phyloP scores from a whole-genome alignment of 768 basidiomycete species.

The Strobilomyces dryophilus region DNA sequence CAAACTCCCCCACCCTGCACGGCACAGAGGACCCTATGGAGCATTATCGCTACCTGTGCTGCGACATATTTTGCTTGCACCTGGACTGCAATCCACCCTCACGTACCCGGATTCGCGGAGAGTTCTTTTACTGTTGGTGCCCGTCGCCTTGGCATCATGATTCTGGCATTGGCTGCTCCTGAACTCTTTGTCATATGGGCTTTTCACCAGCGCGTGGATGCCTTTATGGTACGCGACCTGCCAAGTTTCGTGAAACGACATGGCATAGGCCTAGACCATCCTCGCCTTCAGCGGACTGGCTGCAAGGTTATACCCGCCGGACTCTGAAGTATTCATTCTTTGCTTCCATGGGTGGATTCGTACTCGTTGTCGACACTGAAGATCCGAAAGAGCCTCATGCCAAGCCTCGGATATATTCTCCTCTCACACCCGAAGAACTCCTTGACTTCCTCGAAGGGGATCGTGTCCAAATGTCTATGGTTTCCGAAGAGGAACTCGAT shows the following conservation, averaged over 20 bases:
- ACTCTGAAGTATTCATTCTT: not conserved
- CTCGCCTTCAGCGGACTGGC: not conserved
- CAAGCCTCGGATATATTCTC: not conserved
- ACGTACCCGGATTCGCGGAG: not conserved
- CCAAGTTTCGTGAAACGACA: no score
- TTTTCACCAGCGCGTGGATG: not conserved
- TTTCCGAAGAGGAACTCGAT: not conserved
- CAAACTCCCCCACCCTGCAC: not conserved
- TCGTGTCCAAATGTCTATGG: not conserved
- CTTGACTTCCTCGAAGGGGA: not conserved
- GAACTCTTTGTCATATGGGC: not conserved
- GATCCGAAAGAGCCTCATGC: no score
- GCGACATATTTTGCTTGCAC: not conserved
- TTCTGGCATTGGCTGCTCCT: not conserved
- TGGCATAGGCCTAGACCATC: not conserved
- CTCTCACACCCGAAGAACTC: not conserved
- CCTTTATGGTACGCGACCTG: not conserved
- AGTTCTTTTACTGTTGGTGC: not conserved
- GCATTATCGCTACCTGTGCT: not conserved
- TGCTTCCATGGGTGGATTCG: not conserved
- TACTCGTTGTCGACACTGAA: not conserved
- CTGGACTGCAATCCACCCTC: not conserved
- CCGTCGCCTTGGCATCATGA: not conserved
- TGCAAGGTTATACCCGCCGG: not conserved
- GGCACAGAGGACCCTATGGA: not conserved